These are phyloP conservation scores for Penicillium argentinense DNA, from an alignment of 495 filamentous ascomycete genomes.

Conservation along the genomic window DNA sequence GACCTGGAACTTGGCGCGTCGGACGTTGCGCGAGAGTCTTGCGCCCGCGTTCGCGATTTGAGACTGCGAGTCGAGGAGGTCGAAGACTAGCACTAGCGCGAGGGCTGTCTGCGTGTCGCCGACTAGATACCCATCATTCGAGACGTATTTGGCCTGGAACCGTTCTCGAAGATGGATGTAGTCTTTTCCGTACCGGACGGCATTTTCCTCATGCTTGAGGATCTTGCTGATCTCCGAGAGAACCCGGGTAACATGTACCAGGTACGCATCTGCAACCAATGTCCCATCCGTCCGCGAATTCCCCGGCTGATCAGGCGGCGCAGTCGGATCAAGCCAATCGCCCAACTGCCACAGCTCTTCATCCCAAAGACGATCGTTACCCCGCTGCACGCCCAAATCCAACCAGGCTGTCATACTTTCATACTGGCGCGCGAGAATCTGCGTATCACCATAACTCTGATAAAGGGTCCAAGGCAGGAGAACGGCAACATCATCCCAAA, in stretches of 20 bases:
- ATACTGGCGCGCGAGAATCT: conserved; percentile 39
- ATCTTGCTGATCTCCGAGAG: conserved; percentile 76
- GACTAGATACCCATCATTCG: conserved; percentile 32
- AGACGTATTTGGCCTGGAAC: conserved; percentile 46
- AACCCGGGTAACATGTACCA: conserved; percentile 45
- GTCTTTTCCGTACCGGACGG: conserved; percentile 51
- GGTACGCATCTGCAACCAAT: conserved; percentile 52
- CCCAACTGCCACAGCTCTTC: conserved; percentile 39
- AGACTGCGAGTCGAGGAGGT: conserved; percentile 34
- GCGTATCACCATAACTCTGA: conserved; percentile 38
- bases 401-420: conserved; percentile 45
- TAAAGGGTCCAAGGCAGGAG: conserved; percentile 46
- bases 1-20: conserved; percentile 36
- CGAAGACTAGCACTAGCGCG: conserved; percentile 44
- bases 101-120: conserved; percentile 51
- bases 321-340: conserved; percentile 55
- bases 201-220: conserved; percentile 73
- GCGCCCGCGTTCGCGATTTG: conserved; percentile 33
- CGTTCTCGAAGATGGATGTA: conserved; percentile 25
- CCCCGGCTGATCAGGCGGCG: conserved; percentile 42
- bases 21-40: conserved; percentile 34
- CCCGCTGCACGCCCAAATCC: conserved; percentile 40
- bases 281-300: conserved; percentile 36
- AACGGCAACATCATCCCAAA: conserved; percentile 50
- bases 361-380: conserved; percentile 37